Conservation (phyloP, 345 rosid species). For the Citrus mangshanensis region DNA sequence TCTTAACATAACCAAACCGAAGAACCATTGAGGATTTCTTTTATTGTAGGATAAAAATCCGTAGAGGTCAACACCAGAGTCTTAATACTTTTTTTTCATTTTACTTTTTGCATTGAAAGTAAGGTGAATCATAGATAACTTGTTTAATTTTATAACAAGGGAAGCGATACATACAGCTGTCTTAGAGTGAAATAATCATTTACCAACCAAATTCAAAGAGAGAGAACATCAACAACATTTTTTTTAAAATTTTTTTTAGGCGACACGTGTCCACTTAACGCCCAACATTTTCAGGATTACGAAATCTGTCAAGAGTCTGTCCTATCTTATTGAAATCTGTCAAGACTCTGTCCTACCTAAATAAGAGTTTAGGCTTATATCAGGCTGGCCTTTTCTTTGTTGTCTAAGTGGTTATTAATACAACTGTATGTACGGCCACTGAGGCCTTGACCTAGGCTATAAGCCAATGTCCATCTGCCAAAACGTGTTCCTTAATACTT, state of each 20-base stretch:
- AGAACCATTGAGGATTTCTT: too few species aligned
- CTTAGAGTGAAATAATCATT: too few species aligned
- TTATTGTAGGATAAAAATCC: too few species aligned
- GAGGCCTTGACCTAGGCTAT: too few species aligned
- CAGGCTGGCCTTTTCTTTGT: too few species aligned
- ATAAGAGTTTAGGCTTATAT: too few species aligned
- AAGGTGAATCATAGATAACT: background rate
- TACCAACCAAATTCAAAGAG: background rate
- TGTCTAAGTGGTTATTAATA: background rate
- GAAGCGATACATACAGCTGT: background rate
- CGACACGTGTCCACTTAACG: background rate
- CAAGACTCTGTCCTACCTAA: background rate
- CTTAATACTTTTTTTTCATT: background rate
- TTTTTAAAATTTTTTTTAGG: too few species aligned
- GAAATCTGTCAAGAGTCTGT: background rate
- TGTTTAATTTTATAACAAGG: background rate
- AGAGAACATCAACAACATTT: background rate
- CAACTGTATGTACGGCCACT: background rate
- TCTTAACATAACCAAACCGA: too few species aligned
- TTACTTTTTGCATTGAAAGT: background rate
- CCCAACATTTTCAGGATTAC: background rate
- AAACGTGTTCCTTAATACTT: too few species aligned
- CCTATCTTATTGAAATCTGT: background rate
- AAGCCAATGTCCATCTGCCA: too few species aligned
- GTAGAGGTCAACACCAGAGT: background rate